Evolutionary conservation across 257 asterid species (phyloP).

Genomic region (Jasminum sambac): DNA sequence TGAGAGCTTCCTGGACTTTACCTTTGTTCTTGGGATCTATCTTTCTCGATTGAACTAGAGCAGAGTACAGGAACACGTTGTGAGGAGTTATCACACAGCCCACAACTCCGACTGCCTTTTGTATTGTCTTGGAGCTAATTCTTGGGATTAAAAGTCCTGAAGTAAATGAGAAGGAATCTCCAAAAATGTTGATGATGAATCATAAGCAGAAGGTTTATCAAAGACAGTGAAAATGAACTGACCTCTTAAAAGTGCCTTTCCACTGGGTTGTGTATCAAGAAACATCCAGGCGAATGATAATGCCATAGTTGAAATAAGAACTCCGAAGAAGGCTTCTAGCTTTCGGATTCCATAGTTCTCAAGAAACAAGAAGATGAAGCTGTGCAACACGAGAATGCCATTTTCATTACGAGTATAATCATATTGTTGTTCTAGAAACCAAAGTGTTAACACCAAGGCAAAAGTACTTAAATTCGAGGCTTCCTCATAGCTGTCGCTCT

Average conservation of each 20-base stretch:
- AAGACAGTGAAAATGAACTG: slow-evolving; percentile 5
- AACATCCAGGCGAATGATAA: slow-evolving; percentile 86
- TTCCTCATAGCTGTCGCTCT: no score
- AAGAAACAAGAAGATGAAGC: slow-evolving; percentile 75
- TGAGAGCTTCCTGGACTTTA: slow-evolving; percentile 74
- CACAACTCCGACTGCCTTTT: slow-evolving; percentile 68
- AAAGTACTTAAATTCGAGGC: no score
- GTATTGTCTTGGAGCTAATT: slow-evolving; percentile 60
- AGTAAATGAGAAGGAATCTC: not conserved
- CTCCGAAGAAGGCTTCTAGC: slow-evolving; percentile 79
- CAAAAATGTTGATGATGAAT: not conserved
- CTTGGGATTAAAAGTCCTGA: slow-evolving; percentile 62
- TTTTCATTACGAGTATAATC: no score
- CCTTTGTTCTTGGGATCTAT: slow-evolving; percentile 57
- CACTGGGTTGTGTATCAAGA: slow-evolving; percentile 54
- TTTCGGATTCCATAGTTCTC: slow-evolving; percentile 73
- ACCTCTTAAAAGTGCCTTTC: slow-evolving; percentile 53
- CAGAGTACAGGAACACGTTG: slow-evolving; percentile 73
- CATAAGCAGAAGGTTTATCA: slow-evolving; percentile 4
- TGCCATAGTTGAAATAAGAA: slow-evolving; percentile 76
- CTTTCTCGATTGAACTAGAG: slow-evolving; percentile 65
- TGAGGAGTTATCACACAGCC: slow-evolving; percentile 83
- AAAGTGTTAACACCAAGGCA: no score
- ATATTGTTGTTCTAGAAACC: no score
- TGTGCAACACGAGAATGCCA: slow-evolving; percentile 32